Percentiles rank a stretch among this genome's conserved stretches.
phyloP scores from a whole-genome alignment of 2,329 filamentous ascomycete species.

The Penicillium sclerotiorum region DNA sequence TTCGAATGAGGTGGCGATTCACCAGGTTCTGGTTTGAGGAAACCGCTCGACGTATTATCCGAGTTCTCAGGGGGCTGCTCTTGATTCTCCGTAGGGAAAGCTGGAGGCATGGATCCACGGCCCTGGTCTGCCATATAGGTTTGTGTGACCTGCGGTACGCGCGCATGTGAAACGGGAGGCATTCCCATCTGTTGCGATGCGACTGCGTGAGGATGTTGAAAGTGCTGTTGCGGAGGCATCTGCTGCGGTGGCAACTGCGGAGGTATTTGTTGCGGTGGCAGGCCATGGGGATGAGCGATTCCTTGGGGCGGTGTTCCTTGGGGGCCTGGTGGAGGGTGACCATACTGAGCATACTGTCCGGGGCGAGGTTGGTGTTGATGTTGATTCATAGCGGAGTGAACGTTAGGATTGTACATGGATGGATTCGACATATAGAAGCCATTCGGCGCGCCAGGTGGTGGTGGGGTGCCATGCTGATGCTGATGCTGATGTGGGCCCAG shows the following conservation, averaged over 20 bases:
- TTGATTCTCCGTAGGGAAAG: constrained; percentile 62
- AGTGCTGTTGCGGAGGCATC: constrained; percentile 42
- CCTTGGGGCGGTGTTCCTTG: constrained; percentile 35
- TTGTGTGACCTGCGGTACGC: constrained; percentile 61
- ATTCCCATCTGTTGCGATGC: constrained; percentile 33
- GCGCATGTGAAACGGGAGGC: constrained; percentile 42
- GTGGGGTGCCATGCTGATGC: constrained; percentile 59
- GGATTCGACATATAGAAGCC: constrained; percentile 87
- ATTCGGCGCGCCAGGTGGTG: constrained; percentile 56
- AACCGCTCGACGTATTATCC: constrained; percentile 50
- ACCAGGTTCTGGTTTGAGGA: constrained; percentile 43
- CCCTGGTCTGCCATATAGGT: constrained; percentile 76
- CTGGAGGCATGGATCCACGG: constrained; percentile 71
- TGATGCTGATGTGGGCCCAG: constrained; percentile 63
- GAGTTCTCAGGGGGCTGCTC: constrained; percentile 57
- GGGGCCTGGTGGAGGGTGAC: constrained; percentile 42
- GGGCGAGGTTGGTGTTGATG: constrained; percentile 50
- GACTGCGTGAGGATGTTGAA: constrained; percentile 37
- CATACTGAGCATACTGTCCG: constrained; percentile 44
- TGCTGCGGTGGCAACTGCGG: constrained; percentile 29
- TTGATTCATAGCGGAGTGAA: constrained; percentile 50
- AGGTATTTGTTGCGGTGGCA: constrained; percentile 32
- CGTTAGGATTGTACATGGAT: constrained; percentile 76
- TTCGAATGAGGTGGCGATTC: constrained; percentile 61
- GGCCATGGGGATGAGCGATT: constrained; percentile 25